Conservation (phyloP, 305 asterid genomes). For the Fraxinus latifolia region DNA sequence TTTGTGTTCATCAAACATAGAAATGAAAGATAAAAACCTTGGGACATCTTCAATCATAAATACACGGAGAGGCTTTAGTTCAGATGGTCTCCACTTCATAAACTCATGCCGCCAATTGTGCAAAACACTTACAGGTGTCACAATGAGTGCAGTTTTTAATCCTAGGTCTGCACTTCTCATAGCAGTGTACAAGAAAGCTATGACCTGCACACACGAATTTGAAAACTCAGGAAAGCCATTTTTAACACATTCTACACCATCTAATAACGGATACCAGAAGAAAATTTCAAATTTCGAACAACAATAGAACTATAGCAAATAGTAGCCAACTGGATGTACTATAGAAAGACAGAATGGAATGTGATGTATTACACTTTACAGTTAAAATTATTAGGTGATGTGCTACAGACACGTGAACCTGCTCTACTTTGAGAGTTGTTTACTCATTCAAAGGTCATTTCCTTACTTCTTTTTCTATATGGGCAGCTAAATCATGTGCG, state of each 20-base stretch:
- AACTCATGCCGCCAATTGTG: conserved; percentile 96
- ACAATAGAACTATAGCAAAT: conserved; percentile 5
- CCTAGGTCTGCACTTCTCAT: conserved; percentile 88
- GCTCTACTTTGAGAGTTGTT: background rate
- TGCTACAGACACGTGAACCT: background rate
- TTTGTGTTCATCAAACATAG: conserved; percentile 10
- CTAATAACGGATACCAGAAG: conserved; percentile 2
- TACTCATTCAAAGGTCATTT: background rate
- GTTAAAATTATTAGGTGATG: conserved; percentile 11
- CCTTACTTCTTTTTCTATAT: background rate
- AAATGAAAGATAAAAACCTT: conserved; percentile 45
- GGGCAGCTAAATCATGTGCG: conserved; percentile 7
- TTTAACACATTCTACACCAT: conserved; percentile 6
- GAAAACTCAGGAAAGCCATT: conserved; percentile 21
- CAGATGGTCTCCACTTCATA: conserved; percentile 87
- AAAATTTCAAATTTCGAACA: conserved; percentile 7
- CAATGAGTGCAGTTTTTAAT: conserved; percentile 79
- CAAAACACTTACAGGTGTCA: conserved; percentile 91
- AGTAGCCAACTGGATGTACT: conserved; percentile 9
- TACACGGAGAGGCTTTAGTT: conserved; percentile 83
- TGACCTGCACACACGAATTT: conserved; percentile 53
- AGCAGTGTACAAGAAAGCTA: conserved; percentile 85
- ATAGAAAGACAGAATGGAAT: conserved; percentile 10
- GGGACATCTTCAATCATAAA: conserved; percentile 93
- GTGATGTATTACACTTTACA: conserved; percentile 7